Evolutionary conservation across 768 basidiomycete species (phyloP).

Genomic region (Serendipita sp.): DNA sequence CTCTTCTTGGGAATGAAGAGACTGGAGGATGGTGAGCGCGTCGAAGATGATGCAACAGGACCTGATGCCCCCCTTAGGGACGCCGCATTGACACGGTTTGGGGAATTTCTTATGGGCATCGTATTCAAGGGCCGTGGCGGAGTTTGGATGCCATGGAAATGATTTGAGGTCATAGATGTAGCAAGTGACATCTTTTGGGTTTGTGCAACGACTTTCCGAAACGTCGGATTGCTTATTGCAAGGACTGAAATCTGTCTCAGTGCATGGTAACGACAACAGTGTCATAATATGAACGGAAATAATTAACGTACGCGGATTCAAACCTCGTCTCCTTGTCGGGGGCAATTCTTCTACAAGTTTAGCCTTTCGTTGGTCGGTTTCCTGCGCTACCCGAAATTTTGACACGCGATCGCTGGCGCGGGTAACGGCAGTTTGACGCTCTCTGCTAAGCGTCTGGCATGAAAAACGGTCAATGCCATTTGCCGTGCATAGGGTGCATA

Average conservation of each 20-base stretch:
- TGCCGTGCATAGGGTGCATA: too few species aligned
- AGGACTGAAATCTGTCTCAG: neutral
- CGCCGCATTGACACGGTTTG: neutral
- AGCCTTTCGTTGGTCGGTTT: slow-evolving; percentile 4
- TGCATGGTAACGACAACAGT: too few species aligned
- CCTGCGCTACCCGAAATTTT: neutral
- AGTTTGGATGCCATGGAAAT: neutral
- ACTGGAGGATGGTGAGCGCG: neutral
- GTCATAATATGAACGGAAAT: too few species aligned
- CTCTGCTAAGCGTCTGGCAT: neutral
- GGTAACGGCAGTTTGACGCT: slow-evolving; percentile 2
- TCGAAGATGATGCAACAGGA: neutral
- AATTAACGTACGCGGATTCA: neutral
- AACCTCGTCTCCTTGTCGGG: neutral
- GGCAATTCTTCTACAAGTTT: neutral
- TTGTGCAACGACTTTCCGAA: slow-evolving; percentile 5
- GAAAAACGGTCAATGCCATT: neutral
- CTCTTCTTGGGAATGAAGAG: neutral
- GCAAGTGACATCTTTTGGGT: neutral
- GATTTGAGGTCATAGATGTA: neutral
- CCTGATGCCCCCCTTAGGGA: neutral
- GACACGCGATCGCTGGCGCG: slow-evolving; percentile 5
- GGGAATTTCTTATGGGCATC: slow-evolving; percentile 4
- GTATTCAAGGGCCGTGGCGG: neutral
- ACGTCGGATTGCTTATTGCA: neutral